A percentile compares a stretch with the other conserved stretches of the same genome.
These are phyloP conservation scores for Allium cepa DNA, from an alignment of 106 monocot species.

Conservation along the genomic window DNA sequence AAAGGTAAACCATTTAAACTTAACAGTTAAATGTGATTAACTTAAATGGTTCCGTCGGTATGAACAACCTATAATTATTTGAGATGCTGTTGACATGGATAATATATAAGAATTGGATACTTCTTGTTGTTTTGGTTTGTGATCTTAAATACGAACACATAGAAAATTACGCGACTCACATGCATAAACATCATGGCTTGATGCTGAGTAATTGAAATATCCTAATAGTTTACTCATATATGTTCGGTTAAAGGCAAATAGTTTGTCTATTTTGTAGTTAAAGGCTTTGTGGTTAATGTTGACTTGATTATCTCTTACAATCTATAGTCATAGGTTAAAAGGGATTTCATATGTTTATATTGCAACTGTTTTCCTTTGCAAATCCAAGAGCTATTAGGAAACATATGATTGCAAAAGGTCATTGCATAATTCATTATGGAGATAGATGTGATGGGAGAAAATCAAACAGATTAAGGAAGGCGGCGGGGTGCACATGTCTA, in stretches of 20 bases:
- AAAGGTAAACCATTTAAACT: too few species aligned
- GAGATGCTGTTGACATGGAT: slow-evolving; percentile 47
- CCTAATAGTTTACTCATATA: slow-evolving; percentile 69
- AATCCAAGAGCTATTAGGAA: slow-evolving; percentile 92
- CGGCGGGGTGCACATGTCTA: too few species aligned
- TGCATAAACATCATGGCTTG: slow-evolving; percentile 97
- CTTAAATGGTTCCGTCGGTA: too few species aligned
- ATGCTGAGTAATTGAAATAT: slow-evolving; percentile 90
- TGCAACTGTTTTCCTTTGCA: slow-evolving; percentile 89
- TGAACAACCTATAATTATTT: not conserved
- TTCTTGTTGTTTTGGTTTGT: slow-evolving; percentile 66
- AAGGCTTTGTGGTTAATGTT: not conserved
- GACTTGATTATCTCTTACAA: not conserved
- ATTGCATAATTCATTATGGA: slow-evolving; percentile 87
- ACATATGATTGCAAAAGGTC: slow-evolving; percentile 94
- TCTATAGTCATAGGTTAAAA: slow-evolving; percentile 45
- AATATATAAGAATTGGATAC: slow-evolving; percentile 66
- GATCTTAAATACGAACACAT: slow-evolving; percentile 52
- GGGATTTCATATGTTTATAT: slow-evolving; percentile 87
- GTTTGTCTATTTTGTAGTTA: not conserved
- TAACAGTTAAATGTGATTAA: too few species aligned
- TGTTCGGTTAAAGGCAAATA: slow-evolving; percentile 73
- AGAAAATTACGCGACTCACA: slow-evolving; percentile 80
- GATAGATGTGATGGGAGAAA: slow-evolving; percentile 52
- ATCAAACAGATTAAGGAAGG: too few species aligned